Evolutionary conservation across 192 early-diverging fungal species (phyloP).

Genomic region (Neocallimastix lanati): DNA sequence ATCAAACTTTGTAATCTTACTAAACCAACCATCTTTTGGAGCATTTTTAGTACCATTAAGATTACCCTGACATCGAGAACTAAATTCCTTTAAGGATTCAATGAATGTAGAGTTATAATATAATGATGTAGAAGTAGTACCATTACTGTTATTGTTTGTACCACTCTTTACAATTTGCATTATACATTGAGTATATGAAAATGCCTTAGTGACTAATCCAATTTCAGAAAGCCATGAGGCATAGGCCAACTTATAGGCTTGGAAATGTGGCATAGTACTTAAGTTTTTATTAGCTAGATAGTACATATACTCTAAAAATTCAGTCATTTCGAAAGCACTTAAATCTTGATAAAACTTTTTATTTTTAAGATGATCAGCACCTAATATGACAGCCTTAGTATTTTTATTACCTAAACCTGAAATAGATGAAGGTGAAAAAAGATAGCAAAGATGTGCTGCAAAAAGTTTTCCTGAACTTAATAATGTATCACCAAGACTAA

Average conservation of each 20-base stretch:
- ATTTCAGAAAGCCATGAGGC: conserved; percentile 65
- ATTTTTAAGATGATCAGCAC: conserved; percentile 20
- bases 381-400: conserved; percentile 49
- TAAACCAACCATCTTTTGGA: neutral
- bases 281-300: conserved; percentile 16
- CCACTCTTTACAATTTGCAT: conserved; percentile 51
- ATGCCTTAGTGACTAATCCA: conserved; percentile 51
- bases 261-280: conserved; percentile 62
- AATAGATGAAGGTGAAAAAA: conserved; percentile 41
- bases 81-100: conserved; percentile 49
- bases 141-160: conserved; percentile 30
- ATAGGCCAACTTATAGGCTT: conserved; percentile 69
- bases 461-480: conserved; percentile 21
- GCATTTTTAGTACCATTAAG: neutral
- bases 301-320: conserved; percentile 62
- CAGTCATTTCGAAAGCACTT: conserved; percentile 49
- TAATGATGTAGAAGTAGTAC: conserved; percentile 9
- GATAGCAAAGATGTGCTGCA: conserved; percentile 63
- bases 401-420: conserved; percentile 38
- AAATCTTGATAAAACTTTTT: conserved; percentile 34
- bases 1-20: neutral
- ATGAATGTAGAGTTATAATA: conserved; percentile 56
- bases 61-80: conserved; percentile 18
- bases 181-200: conserved; percentile 61
- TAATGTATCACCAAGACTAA: conserved; percentile 61